phyloP scores from a whole-genome alignment of 2,329 filamentous ascomycete species.

The Cryphonectria naterciae region DNA sequence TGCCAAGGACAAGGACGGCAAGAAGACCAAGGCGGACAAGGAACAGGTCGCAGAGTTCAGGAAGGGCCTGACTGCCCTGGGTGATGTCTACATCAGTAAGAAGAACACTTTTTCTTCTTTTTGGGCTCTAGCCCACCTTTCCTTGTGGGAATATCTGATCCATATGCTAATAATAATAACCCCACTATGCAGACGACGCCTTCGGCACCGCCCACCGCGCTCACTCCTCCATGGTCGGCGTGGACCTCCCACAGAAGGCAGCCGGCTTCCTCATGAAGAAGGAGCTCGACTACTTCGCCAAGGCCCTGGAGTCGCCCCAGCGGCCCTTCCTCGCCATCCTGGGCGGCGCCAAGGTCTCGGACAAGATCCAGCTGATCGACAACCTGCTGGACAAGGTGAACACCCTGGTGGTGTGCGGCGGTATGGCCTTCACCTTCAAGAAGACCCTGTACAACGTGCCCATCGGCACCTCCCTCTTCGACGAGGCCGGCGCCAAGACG shows the following conservation, averaged over 20 bases:
- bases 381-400: constrained; percentile 98
- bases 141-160: not conserved
- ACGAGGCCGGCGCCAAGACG: constrained; percentile 91
- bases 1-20: constrained; percentile 89
- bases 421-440: constrained; percentile 99
- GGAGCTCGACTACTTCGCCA: constrained; percentile 98
- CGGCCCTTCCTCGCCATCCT: constrained; percentile 98
- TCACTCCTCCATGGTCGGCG: constrained; percentile 98
- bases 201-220: constrained; percentile 98
- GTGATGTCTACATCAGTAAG: constrained; percentile 95
- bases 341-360: constrained; percentile 95
- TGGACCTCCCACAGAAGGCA: constrained; percentile 94
- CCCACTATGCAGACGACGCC: constrained; percentile 73
- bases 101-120: constrained; percentile 28
- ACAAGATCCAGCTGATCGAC: constrained; percentile 99
- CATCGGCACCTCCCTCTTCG: constrained; percentile 91
- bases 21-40: constrained; percentile 98
- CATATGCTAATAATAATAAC: constrained; percentile 32
- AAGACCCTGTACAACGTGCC: constrained; percentile 91
- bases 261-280: constrained; percentile 99
- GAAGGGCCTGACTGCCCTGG: constrained; percentile 90
- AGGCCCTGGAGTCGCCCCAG: constrained; percentile 91
- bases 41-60: constrained; percentile 90
- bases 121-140: not conserved
- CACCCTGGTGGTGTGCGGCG: constrained; percentile 94